Evolutionary conservation across 257 asterid species (phyloP), one percentile per base, ranked within the genome.

Genomic region (Linaria vulgaris): DNA sequence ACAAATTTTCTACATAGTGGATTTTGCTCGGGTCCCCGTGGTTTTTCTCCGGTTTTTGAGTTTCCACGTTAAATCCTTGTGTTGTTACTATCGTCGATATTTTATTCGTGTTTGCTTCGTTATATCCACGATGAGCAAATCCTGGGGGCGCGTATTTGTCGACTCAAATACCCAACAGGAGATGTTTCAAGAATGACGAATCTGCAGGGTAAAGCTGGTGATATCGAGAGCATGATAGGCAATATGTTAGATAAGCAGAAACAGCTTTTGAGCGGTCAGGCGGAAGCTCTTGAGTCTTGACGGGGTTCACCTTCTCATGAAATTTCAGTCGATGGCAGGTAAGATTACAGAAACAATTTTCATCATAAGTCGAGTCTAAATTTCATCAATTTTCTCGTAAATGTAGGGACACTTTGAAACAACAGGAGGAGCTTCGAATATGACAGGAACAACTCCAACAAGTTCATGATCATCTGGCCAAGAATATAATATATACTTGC

Each of bases 191-290:
- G 71, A 70, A 83, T 88, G 91, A 64, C 19, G 4, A 74, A 11
- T 12, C 65, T 83, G 49, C 95, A 85, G 47, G 73, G 5, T 30
- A 88, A 83, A 78, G 87, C 95, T 15, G 85, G 81, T 59, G 94
- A 81, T 30, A 85, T 88, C 41, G 78, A 69, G 38, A 63, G 64
- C 66, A 67, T 83, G 69, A 64, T 87, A 0, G 86, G 77, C 22
- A 69, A 23, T 60, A 78, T 87, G 22, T 63, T 88, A 27, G 81
- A 65, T 44, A 81, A 88, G 64, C 96, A 88, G 64, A 85, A 79
- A 61, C 70, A 70, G 61, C 82, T 88, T 61, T 51, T 88, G 43
- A 81, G 75, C 46, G 72, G 77, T 12, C 96, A 88, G 59, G 58
- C 73, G 1, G 63, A 39, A 17, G 87, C 87, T n/a, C n/a, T n/a